Evolutionary conservation across 2,329 filamentous ascomycete species (phyloP).

Genomic region (Aureobasidium subglaciale): DNA sequence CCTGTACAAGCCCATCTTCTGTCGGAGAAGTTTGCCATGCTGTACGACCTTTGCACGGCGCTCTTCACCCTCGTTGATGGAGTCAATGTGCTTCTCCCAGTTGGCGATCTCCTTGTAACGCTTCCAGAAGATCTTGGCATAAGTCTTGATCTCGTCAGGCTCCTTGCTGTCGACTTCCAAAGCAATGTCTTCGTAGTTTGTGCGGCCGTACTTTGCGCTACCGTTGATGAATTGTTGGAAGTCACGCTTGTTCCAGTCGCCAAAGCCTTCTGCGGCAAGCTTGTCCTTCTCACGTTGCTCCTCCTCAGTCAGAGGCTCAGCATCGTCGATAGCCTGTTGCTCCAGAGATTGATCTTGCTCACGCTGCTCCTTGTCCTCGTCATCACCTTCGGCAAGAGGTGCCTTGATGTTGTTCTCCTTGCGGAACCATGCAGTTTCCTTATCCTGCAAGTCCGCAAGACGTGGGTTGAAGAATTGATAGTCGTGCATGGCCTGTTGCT

Average conservation of each 20-base stretch:
- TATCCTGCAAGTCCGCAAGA: slow-evolving; percentile 83
- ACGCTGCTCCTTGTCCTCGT: slow-evolving; percentile 77
- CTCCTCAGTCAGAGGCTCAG: slow-evolving; percentile 77
- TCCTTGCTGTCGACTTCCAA: slow-evolving; percentile 88
- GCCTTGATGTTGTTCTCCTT: slow-evolving; percentile 97
- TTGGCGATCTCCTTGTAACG: slow-evolving; percentile 86
- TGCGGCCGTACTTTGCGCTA: slow-evolving; percentile 84
- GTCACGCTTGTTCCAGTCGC: slow-evolving; percentile 91
- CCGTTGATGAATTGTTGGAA: slow-evolving; percentile 98
- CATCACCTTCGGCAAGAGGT: slow-evolving; percentile 77
- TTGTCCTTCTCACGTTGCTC: slow-evolving; percentile 81
- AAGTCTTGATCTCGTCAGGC: slow-evolving; percentile 75
- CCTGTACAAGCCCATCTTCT: slow-evolving; percentile 95
- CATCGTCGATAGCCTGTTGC: slow-evolving; percentile 89
- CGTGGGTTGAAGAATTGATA: slow-evolving; percentile 92
- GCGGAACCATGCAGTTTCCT: slow-evolving; percentile 90
- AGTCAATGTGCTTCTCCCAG: slow-evolving; percentile 78
- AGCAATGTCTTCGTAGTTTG: slow-evolving; percentile 76
- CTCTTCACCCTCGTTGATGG: slow-evolving; percentile 90
- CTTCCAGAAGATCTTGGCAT: slow-evolving; percentile 95
- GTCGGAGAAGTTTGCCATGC: slow-evolving; percentile 84
- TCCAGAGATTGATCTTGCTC: slow-evolving; percentile 81
- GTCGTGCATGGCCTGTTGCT: slow-evolving; percentile 86
- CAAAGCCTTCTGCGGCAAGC: slow-evolving; percentile 78
- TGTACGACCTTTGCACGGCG: slow-evolving; percentile 81